Evolutionary conservation across 129 eudicot species (phyloP), one percentile per base, ranked within the genome.

Genomic region (Apium graveolens): DNA sequence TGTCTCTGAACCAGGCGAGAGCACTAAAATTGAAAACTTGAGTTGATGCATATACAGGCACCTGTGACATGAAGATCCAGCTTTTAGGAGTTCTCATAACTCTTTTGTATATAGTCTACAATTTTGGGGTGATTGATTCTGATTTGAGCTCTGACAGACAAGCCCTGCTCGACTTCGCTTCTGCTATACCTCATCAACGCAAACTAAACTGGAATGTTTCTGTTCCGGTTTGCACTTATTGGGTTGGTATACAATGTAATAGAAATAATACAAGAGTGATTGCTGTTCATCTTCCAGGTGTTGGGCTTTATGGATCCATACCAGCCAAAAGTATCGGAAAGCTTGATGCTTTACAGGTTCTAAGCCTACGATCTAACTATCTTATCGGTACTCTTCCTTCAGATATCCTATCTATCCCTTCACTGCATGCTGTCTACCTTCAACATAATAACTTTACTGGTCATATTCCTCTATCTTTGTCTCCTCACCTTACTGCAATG

Each of bases 241-340:
- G 99, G 99, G 85, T 83, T 38, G 97, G 99, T 57, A 81, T 95
- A 74, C 82, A 88, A 29, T 95, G 99, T 83, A 86, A 89, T 39
- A 77, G 74, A 11, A 86, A 90, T 70, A 85, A 89, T 68, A 91
- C 91, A 7, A 77, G 95, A 62, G 97, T 95, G 24, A 75, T 73
- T 38, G 91, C 87, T n/a, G 72, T 95, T 69, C 97, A 87, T 80
- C 96, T 95, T 43, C 99, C 97, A 3, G 97, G 90, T 37, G 82
- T 90, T 62, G 99, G 99, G 77, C 91, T 95, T 8, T 86, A 78
- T 71, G 99, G 97, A 77, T 69, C 88, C 17, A 88, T 95, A 70
- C 99, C 99, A 14, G 51, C 81, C 11, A 83, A 86, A 44, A 90
- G 83, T 27, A 80, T 95, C 3, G 96, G 96, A 42, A 87, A 86